Evolutionary conservation across 2,329 filamentous ascomycete species (phyloP).

Genomic region (Coleophoma cylindrospora): DNA sequence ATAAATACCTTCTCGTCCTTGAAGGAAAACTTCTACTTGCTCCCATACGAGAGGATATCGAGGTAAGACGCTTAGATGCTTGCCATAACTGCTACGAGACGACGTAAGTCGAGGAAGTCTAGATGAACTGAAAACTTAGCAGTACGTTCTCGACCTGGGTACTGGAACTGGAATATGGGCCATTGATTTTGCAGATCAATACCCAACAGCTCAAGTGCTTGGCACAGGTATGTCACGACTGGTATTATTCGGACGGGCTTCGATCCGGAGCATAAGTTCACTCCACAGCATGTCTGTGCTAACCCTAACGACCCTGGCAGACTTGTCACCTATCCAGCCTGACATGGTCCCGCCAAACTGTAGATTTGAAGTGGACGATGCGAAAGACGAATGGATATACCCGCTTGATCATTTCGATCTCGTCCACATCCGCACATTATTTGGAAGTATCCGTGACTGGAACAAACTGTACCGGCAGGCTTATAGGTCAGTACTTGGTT

Average conservation of each 20-base stretch:
- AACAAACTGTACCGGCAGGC: slow-evolving; percentile 45
- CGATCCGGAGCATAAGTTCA: neutral
- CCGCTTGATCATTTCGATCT: slow-evolving; percentile 48
- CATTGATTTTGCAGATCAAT: slow-evolving; percentile 28
- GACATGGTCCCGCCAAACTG: slow-evolving; percentile 54
- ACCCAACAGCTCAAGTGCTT: neutral
- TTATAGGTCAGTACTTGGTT: slow-evolving; percentile 31
- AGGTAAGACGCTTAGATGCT: slow-evolving; percentile 9
- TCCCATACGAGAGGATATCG: slow-evolving; percentile 22
- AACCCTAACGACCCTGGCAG: slow-evolving; percentile 24
- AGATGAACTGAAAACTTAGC: slow-evolving; percentile 3
- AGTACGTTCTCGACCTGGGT: slow-evolving; percentile 33
- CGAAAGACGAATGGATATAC: slow-evolving; percentile 36
- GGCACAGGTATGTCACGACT: neutral
- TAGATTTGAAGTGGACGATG: slow-evolving; percentile 61
- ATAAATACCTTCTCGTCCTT: slow-evolving; percentile 18
- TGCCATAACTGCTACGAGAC: neutral
- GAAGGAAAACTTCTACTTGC: slow-evolving; percentile 19
- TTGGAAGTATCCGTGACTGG: slow-evolving; percentile 54
- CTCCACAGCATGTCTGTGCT: slow-evolving; percentile 14
- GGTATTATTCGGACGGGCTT: neutral
- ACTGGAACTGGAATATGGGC: slow-evolving; percentile 40
- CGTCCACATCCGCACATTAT: slow-evolving; percentile 53
- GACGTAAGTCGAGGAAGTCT: neutral
- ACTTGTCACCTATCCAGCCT: slow-evolving; percentile 29